phyloP scores from a whole-genome alignment of 352 stramenopile species.

The Phytophthora pistaciae region DNA sequence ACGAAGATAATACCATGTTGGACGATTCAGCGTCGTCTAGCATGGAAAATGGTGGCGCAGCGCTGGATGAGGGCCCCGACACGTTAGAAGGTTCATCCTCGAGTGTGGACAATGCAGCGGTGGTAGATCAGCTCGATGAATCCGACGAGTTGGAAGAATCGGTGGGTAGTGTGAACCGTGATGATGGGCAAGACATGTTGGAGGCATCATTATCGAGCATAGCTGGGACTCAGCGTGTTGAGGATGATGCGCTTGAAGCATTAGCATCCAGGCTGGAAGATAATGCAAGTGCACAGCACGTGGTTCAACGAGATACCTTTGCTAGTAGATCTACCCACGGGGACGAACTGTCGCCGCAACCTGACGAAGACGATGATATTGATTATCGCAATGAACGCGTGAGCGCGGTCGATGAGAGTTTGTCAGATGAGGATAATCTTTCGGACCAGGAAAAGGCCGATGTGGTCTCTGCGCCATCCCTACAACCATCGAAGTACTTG shows the following conservation, averaged over 20 bases:
- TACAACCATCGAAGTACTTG: constrained; percentile 2
- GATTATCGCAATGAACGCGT: neutral
- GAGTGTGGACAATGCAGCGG: neutral
- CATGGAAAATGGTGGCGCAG: neutral
- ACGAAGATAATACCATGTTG: constrained; percentile 3
- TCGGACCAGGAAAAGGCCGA: constrained; percentile 13
- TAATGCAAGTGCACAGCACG: neutral
- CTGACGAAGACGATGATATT: constrained; percentile 12
- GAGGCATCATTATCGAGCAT: neutral
- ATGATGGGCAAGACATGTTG: neutral
- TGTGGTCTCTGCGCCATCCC: neutral
- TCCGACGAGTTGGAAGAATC: constrained; percentile 9
- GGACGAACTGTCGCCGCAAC: neutral
- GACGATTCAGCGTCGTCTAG: constrained; percentile 10
- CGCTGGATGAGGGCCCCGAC: neutral
- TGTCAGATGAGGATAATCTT: constrained; percentile 15
- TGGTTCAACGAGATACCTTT: neutral
- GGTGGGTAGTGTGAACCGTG: neutral
- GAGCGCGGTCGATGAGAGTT: constrained; percentile 25
- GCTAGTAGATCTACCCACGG: neutral
- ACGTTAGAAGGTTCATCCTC: constrained; percentile 5
- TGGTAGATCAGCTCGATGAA: neutral
- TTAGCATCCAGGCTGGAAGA: neutral
- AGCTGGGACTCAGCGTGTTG: neutral
- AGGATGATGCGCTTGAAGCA: neutral